These are phyloP conservation scores for Sabuloglossum arenarium DNA, from an alignment of 495 filamentous ascomycete species.

Conservation along the genomic window DNA sequence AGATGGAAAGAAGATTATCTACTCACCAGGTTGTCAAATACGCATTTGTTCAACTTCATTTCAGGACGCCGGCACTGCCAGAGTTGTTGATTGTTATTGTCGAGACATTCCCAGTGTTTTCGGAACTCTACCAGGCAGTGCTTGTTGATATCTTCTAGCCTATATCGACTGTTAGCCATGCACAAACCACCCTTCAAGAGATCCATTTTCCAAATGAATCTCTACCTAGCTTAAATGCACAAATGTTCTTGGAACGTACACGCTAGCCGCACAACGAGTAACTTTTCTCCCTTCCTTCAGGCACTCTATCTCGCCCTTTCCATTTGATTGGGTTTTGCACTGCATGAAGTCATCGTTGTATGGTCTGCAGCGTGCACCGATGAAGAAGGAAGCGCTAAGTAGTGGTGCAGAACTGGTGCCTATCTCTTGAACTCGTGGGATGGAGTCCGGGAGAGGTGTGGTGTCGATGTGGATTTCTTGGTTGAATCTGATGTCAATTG, in stretches of 20 bases:
- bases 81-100: slow-evolving; percentile 90
- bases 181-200: background rate
- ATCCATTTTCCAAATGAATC: background rate
- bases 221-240: background rate
- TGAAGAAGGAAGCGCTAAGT: slow-evolving; percentile 85
- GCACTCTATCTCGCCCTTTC: slow-evolving; percentile 81
- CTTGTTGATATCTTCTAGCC: slow-evolving; percentile 89
- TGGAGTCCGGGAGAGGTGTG: slow-evolving; percentile 76
- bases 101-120: slow-evolving; percentile 82
- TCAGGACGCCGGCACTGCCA: slow-evolving; percentile 72
- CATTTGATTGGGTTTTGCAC: slow-evolving; percentile 83
- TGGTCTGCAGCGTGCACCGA: slow-evolving; percentile 77
- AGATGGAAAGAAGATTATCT: background rate
- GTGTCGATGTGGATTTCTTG: slow-evolving; percentile 84
- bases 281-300: slow-evolving; percentile 91
- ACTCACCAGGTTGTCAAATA: slow-evolving; percentile 82
- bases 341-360: slow-evolving; percentile 99
- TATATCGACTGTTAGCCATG: slow-evolving; percentile 14
- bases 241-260: slow-evolving; percentile 38
- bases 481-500: slow-evolving; percentile 53
- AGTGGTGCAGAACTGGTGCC: slow-evolving; percentile 82
- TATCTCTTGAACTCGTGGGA: slow-evolving; percentile 81
- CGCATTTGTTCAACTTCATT: slow-evolving; percentile 73
- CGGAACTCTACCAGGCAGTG: slow-evolving; percentile 81
- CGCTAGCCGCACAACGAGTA: slow-evolving; percentile 84